Conservation (phyloP, 129 eudicot species). For the Helianthus tuberosus region DNA sequence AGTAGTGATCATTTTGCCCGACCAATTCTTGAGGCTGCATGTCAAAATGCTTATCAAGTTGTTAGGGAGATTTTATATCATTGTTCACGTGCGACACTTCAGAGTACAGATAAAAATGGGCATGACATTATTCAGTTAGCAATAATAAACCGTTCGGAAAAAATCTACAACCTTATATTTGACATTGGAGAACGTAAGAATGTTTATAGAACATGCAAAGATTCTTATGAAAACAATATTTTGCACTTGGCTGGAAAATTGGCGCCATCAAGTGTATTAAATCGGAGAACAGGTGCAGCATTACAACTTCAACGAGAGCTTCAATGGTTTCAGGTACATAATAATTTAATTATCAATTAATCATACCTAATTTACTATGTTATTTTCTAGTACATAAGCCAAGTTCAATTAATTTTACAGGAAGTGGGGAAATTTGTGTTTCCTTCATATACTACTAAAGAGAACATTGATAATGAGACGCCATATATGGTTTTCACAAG, state of each 20-base stretch:
- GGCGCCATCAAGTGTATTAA: constrained; percentile 10
- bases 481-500: constrained; percentile 20
- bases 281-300: constrained; percentile 11
- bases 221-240: constrained; percentile 22
- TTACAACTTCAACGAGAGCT: constrained; percentile 32
- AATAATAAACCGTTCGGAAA: constrained; percentile 15
- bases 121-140: constrained; percentile 24
- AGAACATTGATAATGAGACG: constrained; percentile 27
- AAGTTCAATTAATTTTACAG: not conserved
- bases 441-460: constrained; percentile 13
- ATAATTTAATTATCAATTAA: not conserved
- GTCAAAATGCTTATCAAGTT: constrained; percentile 16
- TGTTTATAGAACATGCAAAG: not conserved
- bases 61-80: constrained; percentile 12
- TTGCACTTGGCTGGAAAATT: constrained; percentile 31
- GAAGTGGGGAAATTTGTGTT: constrained; percentile 17
- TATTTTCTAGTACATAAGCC: not conserved
- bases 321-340: constrained; percentile 27
- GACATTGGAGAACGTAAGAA: constrained; percentile 10
- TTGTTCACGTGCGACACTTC: not conserved
- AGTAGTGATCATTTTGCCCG: too few species aligned
- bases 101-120: not conserved
- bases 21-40: constrained; percentile 28
- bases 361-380: not conserved
- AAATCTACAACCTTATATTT: constrained; percentile 22